A percentile compares a stretch with the other conserved stretches of the same genome.
Conservation (phyloP, 768 basidiomycete species). For the Holtermanniella nyarrowii region DNA sequence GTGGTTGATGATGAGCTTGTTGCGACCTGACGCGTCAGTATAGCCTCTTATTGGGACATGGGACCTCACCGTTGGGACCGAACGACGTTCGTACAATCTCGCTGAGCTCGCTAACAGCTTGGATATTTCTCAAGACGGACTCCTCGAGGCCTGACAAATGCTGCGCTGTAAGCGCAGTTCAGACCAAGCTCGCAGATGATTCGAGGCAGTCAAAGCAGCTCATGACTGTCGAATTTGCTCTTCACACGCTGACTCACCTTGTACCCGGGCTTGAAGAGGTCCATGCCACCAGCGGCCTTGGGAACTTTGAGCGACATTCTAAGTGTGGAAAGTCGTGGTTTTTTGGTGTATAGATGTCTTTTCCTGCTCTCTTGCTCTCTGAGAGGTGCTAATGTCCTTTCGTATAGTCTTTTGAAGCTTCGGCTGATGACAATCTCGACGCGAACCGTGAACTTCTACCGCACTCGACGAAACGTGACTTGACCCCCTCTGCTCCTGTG, state of each 20-base stretch:
- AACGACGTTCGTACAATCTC: slow-evolving; percentile 94
- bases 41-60: background rate
- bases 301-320: slow-evolving; percentile 89
- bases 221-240: too few relatives aligned
- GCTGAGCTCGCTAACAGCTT: slow-evolving; percentile 87
- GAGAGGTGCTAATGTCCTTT: too few relatives aligned
- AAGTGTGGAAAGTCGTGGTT: background rate
- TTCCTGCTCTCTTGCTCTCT: too few relatives aligned
- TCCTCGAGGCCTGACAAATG: slow-evolving; percentile 86
- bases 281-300: slow-evolving; percentile 64
- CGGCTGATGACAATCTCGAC: too few relatives aligned
- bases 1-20: slow-evolving; percentile 97
- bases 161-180: slow-evolving; percentile 11
- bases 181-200: background rate
- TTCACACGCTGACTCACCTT: slow-evolving; percentile 69
- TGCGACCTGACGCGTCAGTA: slow-evolving; percentile 54
- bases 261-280: slow-evolving; percentile 96
- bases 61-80: slow-evolving; percentile 73
- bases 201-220: background rate
- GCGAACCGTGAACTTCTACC: background rate
- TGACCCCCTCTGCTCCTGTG: background rate
- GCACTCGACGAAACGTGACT: background rate
- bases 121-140: slow-evolving; percentile 91
- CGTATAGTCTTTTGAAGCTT: too few relatives aligned
- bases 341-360: too few relatives aligned